phyloP scores from a whole-genome alignment of 2,329 filamentous ascomycete genomes.

The Alternaria hordeiaustralica region DNA sequence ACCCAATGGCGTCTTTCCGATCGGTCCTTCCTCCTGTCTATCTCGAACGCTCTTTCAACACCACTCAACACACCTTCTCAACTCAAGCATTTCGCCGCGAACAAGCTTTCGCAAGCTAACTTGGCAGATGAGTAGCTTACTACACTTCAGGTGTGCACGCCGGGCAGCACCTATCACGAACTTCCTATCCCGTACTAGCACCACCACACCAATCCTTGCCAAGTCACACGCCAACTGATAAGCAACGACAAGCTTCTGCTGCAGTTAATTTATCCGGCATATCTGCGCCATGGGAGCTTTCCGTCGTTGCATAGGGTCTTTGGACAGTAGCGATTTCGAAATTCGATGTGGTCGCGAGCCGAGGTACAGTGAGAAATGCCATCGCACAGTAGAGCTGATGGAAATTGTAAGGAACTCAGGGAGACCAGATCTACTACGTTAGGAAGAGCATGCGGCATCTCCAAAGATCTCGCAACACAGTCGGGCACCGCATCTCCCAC shows the following conservation, averaged over 20 bases:
- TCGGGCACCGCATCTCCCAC: not conserved
- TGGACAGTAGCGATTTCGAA: not conserved
- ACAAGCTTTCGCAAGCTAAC: not conserved
- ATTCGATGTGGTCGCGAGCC: not conserved
- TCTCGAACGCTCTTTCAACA: not conserved
- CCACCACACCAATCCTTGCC: conserved; percentile 1
- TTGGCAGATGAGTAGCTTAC: not conserved
- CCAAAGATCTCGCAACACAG: not conserved
- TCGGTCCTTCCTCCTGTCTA: not conserved
- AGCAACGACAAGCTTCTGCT: conserved; percentile 7
- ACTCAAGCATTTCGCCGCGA: not conserved
- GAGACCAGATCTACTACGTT: not conserved
- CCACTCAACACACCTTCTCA: not conserved
- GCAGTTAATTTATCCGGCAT: conserved; percentile 1
- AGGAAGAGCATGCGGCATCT: not conserved
- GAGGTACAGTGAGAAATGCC: not conserved
- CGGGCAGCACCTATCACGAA: not conserved
- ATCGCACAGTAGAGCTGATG: not conserved
- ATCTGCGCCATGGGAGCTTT: not conserved
- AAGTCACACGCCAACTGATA: conserved; percentile 10
- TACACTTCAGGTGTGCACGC: not conserved
- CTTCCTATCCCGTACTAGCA: conserved; percentile 3
- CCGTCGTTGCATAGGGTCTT: not conserved
- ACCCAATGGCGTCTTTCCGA: not conserved
- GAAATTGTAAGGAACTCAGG: not conserved